A percentile compares a stretch with the other conserved stretches of the same genome.
phyloP scores from a whole-genome alignment of 768 basidiomycete species.

The Macrolepiota albuminosa region DNA sequence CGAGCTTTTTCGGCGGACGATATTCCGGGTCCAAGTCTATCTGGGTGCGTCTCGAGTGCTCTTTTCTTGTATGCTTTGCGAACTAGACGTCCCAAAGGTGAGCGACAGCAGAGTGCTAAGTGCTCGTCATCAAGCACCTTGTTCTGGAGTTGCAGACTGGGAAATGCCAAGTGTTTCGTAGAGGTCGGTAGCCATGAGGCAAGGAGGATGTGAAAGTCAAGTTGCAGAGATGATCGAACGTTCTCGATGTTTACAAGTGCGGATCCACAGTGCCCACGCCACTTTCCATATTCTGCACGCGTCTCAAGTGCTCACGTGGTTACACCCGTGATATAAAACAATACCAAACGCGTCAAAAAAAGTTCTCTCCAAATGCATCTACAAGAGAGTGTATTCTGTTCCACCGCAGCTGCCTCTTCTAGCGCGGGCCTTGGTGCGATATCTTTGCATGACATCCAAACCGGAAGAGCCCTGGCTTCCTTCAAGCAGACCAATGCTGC shows the following conservation, averaged over 20 bases:
- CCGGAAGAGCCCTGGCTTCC: constrained; percentile 68
- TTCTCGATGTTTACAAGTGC: constrained; percentile 20
- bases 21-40: constrained; percentile 55
- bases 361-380: constrained; percentile 42
- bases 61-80: constrained; percentile 74
- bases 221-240: constrained; percentile 14
- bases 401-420: constrained; percentile 46
- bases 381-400: constrained; percentile 66
- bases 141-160: constrained; percentile 52
- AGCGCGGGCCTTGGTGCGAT: constrained; percentile 57
- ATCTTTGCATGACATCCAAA: constrained; percentile 77
- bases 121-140: constrained; percentile 48
- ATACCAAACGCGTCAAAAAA: constrained; percentile 6
- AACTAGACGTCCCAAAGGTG: constrained; percentile 34
- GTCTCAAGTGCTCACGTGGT: constrained; percentile 13
- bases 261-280: neutral
- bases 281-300: neutral
- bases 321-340: constrained; percentile 4
- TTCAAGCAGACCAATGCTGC: constrained; percentile 82
- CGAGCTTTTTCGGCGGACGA: constrained; percentile 51
- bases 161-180: constrained; percentile 60
- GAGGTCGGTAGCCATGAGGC: constrained; percentile 49
- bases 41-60: constrained; percentile 74
- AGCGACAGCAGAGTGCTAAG: neutral
- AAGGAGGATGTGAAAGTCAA: neutral